These are phyloP conservation scores for Neurospora sublineolata DNA, from an alignment of 495 filamentous ascomycete species.

Conservation along the genomic window DNA sequence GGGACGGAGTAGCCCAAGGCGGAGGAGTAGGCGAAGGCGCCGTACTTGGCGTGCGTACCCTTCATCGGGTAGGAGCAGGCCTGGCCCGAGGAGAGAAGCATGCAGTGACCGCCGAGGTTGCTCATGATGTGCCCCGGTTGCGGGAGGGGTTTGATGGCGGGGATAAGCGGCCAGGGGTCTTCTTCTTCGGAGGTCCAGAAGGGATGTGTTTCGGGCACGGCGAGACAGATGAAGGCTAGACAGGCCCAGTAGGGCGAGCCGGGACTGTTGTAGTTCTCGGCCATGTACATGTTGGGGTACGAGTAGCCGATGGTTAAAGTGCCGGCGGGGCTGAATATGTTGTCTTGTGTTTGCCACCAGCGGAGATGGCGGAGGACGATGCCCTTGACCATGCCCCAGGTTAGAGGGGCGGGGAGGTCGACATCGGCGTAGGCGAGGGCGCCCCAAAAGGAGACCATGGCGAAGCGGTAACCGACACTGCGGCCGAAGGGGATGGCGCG, in stretches of 20 bases:
- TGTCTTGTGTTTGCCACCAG: slow-evolving; percentile 64
- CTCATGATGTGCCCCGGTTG: slow-evolving; percentile 61
- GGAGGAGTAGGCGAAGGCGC: slow-evolving; percentile 63
- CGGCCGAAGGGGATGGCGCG: slow-evolving; percentile 64
- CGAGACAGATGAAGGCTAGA: slow-evolving; percentile 62
- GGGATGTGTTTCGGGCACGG: slow-evolving; percentile 53
- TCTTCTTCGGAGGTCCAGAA: slow-evolving; percentile 63
- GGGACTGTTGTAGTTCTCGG: slow-evolving; percentile 74
- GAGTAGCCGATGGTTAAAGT: slow-evolving; percentile 67
- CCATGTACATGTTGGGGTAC: slow-evolving; percentile 67
- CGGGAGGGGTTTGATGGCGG: slow-evolving; percentile 42
- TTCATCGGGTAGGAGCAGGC: slow-evolving; percentile 70
- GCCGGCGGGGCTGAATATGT: slow-evolving; percentile 63
- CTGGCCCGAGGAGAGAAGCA: slow-evolving; percentile 64
- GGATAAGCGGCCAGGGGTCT: slow-evolving; percentile 43
- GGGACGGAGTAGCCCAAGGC: slow-evolving; percentile 68
- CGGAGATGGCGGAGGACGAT: slow-evolving; percentile 60
- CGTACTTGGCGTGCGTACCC: slow-evolving; percentile 73
- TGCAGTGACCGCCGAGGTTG: slow-evolving; percentile 53
- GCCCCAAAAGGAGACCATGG: slow-evolving; percentile 75
- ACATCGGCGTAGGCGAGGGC: slow-evolving; percentile 64
- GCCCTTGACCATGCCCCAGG: slow-evolving; percentile 69
- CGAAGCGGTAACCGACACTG: slow-evolving; percentile 67
- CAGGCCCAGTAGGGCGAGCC: slow-evolving; percentile 63
- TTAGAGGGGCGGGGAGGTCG: slow-evolving; percentile 55